phyloP scores from a whole-genome alignment of 176 grass and related monocot species.

The Hyparrhenia diplandra region DNA sequence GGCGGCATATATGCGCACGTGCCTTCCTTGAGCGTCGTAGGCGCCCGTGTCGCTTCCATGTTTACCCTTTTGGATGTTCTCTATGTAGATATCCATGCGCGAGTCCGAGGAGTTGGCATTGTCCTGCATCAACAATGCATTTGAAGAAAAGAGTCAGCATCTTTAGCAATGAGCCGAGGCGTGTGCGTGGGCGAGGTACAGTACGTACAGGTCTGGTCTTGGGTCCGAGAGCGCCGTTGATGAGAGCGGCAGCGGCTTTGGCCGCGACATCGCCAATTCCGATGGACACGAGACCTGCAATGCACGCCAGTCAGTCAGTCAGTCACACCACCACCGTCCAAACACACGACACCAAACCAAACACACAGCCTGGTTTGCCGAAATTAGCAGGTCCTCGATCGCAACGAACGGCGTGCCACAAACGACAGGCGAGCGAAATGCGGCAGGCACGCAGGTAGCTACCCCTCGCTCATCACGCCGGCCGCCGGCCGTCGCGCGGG shows the following conservation, averaged over 20 bases:
- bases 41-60: constrained; percentile 61
- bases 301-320: neutral
- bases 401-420: neutral
- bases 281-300: constrained; percentile 40
- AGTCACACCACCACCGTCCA: neutral
- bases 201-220: constrained; percentile 48
- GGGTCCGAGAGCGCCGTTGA: constrained; percentile 41
- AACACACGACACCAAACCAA: neutral
- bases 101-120: constrained; percentile 31
- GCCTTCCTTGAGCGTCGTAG: constrained; percentile 69
- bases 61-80: constrained; percentile 71
- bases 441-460: no score
- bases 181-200: neutral
- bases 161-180: neutral
- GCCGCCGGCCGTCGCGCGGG: neutral
- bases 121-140: constrained; percentile 23
- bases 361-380: no score
- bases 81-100: constrained; percentile 52
- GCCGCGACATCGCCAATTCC: constrained; percentile 28
- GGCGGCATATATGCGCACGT: neutral
- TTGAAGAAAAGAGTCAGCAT: neutral
- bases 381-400: neutral
- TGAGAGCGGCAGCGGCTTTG: constrained; percentile 5
- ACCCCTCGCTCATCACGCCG: no score
- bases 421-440: neutral